Percentiles rank a stretch among this genome's conserved stretches.
Evolutionary conservation across 2,329 filamentous ascomycete genomes (phyloP).

Genomic region (Aspergillus pseudotamarii): DNA sequence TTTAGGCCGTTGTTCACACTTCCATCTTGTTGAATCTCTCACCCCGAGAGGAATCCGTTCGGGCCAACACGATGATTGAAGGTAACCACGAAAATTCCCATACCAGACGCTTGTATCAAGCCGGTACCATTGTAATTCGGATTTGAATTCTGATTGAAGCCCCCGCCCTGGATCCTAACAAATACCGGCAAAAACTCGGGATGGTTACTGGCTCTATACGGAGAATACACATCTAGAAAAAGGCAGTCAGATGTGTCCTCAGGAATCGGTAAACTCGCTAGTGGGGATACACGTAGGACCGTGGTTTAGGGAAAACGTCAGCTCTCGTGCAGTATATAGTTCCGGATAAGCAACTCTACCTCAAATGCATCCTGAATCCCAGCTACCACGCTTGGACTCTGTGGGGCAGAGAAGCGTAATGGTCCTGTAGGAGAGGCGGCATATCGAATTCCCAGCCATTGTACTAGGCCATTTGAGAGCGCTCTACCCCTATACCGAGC

Average conservation of each 20-base stretch:
- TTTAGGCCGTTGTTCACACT: slow-evolving; percentile 69
- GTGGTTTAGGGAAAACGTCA: slow-evolving; percentile 30
- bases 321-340: neutral
- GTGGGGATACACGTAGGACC: slow-evolving; percentile 66
- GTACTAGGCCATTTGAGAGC: slow-evolving; percentile 60
- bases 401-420: slow-evolving; percentile 68
- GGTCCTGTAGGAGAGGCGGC: slow-evolving; percentile 69
- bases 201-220: slow-evolving; percentile 28
- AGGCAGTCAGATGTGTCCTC: slow-evolving; percentile 50
- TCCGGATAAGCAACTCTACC: slow-evolving; percentile 40
- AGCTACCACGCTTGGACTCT: slow-evolving; percentile 57
- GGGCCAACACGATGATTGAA: slow-evolving; percentile 77
- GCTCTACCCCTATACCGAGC: slow-evolving; percentile 64
- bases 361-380: slow-evolving; percentile 57
- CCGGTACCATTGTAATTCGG: slow-evolving; percentile 63
- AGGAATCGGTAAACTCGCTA: slow-evolving; percentile 64
- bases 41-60: slow-evolving; percentile 70
- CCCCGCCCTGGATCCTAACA: slow-evolving; percentile 64
- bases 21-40: slow-evolving; percentile 53
- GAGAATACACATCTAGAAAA: slow-evolving; percentile 46
- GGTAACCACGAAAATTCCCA: slow-evolving; percentile 68
- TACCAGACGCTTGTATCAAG: slow-evolving; percentile 60
- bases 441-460: slow-evolving; percentile 77
- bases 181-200: slow-evolving; percentile 65
- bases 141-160: slow-evolving; percentile 63